Conservation (phyloP, 2,329 filamentous ascomycete species). For the Xylaria sp. region DNA sequence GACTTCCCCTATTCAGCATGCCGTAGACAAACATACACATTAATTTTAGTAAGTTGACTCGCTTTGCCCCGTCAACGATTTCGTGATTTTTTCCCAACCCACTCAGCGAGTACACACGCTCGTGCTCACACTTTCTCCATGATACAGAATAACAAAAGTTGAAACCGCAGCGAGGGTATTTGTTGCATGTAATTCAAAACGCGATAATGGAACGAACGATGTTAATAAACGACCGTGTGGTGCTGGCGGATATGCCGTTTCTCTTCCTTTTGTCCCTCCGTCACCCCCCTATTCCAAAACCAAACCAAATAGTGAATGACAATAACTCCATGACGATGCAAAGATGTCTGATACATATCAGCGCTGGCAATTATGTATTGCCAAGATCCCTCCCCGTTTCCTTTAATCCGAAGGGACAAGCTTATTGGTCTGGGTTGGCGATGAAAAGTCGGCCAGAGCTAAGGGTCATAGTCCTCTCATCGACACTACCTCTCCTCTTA, state of each 20-base stretch:
- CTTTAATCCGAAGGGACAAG: background rate
- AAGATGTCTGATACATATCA: slow-evolving; percentile 36
- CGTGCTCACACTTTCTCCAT: slow-evolving; percentile 17
- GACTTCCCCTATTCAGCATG: background rate
- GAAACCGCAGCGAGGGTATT: slow-evolving; percentile 47
- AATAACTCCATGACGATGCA: slow-evolving; percentile 46
- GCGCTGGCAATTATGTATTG: slow-evolving; percentile 24
- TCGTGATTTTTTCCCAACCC: background rate
- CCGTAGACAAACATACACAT: slow-evolving; percentile 21
- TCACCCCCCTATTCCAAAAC: slow-evolving; percentile 32
- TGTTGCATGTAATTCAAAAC: slow-evolving; percentile 38
- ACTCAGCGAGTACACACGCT: slow-evolving; percentile 9
- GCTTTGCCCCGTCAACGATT: background rate
- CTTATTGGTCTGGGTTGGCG: slow-evolving; percentile 78
- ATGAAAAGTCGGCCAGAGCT: slow-evolving; percentile 80
- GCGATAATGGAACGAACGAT: slow-evolving; percentile 34
- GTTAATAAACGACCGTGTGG: slow-evolving; percentile 43
- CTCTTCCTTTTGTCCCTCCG: slow-evolving; percentile 38
- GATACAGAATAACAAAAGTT: slow-evolving; percentile 27
- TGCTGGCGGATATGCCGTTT: slow-evolving; percentile 35
- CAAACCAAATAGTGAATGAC: slow-evolving; percentile 31
- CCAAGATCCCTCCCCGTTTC: background rate
- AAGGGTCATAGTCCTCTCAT: slow-evolving; percentile 82
- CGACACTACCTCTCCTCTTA: slow-evolving; percentile 80
- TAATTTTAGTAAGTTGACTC: slow-evolving; percentile 10